phyloP scores from a whole-genome alignment of 306 rosid genomes.

The Sechiopsis laciniata region DNA sequence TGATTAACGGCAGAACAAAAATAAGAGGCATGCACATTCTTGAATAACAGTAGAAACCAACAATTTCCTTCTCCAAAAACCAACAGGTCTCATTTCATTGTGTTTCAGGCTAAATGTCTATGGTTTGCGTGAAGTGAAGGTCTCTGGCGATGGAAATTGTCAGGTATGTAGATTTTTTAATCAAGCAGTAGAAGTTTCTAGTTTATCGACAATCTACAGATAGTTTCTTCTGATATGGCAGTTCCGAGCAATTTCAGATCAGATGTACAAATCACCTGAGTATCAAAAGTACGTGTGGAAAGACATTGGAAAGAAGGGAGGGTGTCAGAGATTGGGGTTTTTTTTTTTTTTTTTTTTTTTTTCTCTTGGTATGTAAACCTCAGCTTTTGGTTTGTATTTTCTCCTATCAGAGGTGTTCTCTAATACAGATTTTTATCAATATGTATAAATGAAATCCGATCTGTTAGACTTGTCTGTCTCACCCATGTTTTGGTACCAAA shows the following conservation, averaged over 20 bases:
- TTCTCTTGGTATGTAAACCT: neutral
- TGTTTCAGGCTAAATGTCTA: conserved; percentile 54
- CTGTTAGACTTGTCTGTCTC: neutral
- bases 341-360: too few relatives aligned
- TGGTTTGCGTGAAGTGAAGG: conserved; percentile 75
- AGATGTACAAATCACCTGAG: conserved; percentile 67
- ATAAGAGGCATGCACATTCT: too few relatives aligned
- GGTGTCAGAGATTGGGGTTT: neutral
- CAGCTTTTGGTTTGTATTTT: neutral
- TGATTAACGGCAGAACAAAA: too few relatives aligned
- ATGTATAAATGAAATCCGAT: neutral
- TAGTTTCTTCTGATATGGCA: conserved; percentile 31
- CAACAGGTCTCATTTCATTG: conserved; percentile 16
- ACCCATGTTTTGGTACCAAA: conserved; percentile 13
- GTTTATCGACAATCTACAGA: conserved; percentile 19
- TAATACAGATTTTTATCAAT: neutral
- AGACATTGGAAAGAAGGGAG: conserved; percentile 70
- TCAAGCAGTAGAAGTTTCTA: conserved; percentile 8
- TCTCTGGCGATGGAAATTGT: conserved; percentile 92
- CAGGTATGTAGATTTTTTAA: conserved; percentile 46
- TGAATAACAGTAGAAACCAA: too few relatives aligned
- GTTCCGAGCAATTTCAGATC: conserved; percentile 90
- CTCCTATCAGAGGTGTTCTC: neutral
- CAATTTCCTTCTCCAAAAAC: too few relatives aligned
- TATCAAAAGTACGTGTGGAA: conserved; percentile 75